phyloP scores from a whole-genome alignment of 2,329 filamentous ascomycete species.

The Aspergillus ochraceoroseus region DNA sequence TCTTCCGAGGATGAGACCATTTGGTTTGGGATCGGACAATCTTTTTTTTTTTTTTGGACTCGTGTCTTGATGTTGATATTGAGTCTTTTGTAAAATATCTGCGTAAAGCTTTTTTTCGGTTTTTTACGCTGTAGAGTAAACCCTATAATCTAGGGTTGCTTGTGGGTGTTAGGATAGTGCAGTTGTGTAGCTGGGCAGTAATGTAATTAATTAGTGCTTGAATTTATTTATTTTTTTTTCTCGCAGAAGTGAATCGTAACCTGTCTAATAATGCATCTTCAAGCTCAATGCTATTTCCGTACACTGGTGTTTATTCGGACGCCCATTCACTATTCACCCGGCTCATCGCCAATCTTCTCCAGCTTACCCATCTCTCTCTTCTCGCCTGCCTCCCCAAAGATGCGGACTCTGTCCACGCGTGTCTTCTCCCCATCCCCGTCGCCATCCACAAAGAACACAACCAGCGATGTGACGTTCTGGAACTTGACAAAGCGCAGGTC shows the following conservation, averaged over 20 bases:
- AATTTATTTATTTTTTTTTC: too few relatives aligned
- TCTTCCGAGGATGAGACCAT: conserved; percentile 44
- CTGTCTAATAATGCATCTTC: background rate
- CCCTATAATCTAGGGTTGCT: too few relatives aligned
- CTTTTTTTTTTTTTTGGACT: conserved; percentile 18
- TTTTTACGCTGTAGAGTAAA: too few relatives aligned
- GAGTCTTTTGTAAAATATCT: too few relatives aligned
- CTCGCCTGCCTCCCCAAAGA: conserved; percentile 85
- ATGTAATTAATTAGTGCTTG: too few relatives aligned
- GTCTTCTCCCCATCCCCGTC: conserved; percentile 80
- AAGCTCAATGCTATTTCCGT: background rate
- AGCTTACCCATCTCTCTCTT: conserved; percentile 91
- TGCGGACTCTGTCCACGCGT: conserved; percentile 56
- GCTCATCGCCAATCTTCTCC: conserved; percentile 83
- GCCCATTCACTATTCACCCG: conserved; percentile 53
- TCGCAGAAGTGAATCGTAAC: background rate
- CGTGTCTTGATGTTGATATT: conserved; percentile 3
- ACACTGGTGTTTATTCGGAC: background rate
- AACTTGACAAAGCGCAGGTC: conserved; percentile 91
- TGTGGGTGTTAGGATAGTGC: too few relatives aligned
- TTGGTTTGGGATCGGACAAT: conserved; percentile 56
- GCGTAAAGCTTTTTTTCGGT: too few relatives aligned
- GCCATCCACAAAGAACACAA: conserved; percentile 83
- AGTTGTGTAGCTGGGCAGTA: too few relatives aligned
- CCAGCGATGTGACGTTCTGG: conserved; percentile 82